Base-by-base conservation (phyloP, 495 filamentous ascomycete species). In the Xanthoparmelia taractica region DNA sequence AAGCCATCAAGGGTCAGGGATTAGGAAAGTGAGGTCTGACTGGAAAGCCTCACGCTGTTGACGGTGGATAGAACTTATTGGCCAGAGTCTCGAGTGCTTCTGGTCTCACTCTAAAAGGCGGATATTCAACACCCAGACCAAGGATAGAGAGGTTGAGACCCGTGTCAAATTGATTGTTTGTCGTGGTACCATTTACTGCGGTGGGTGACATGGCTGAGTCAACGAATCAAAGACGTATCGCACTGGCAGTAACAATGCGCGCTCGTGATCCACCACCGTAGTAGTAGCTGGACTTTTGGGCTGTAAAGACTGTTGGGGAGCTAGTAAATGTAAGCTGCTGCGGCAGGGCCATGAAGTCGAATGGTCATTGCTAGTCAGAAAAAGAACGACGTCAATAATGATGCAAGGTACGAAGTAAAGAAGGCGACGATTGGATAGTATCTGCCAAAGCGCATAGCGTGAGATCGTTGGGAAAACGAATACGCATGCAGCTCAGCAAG, bases 51-150 rank as follows among this genome's bases (percentile, higher is more conserved):
- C 58, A 72, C 70, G 70, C 70, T 57, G 67, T 56, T 23, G 70
- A 67, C 25, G 58, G 25, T 64, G 70, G 68, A 59, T 72, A 70
- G 59, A 64, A 72, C 8, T 68, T 64, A 20, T 66, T 60, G 47
- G 71, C 71, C 37, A 73, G 31, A 29, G 66, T 70, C 45, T 70
- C 63, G 37, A 72, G 63, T 4, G 65, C 60, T 48, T 70, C 70
- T 41, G 71, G 64, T 52, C 64, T 65, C 25, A 73, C 36, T 48
- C 55, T 43, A 36, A 65, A 67, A 23, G 70, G 70, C 15, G 71
- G 71, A 52, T 73, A 73, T 43, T 72, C 70, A 12, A 65, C 68
- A 47, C 70, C 70, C 20, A 73, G 41, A 15, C 71, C 71, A 12
- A 66, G 41, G 23, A 73, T 67, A 41, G 63, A 67, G 47, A 73